Evolutionary conservation across 768 basidiomycete genomes (phyloP), one percentile per base, ranked within the genome.

Genomic region (Tulasnella sp.): DNA sequence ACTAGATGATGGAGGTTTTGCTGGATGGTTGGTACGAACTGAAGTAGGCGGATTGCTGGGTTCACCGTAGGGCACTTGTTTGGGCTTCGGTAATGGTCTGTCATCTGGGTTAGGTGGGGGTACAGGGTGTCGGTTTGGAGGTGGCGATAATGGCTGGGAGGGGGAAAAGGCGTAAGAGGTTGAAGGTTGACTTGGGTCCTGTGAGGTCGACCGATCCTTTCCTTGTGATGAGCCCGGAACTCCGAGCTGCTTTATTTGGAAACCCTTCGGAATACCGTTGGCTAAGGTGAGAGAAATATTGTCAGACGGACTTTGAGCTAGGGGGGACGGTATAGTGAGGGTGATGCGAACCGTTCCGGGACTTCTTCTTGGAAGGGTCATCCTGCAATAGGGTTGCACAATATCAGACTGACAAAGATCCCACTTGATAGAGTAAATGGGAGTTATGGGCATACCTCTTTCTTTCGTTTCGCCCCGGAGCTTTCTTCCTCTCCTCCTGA

Each of bases 81-180:
- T 27, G 4, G 58, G 58, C 19, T 24, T 34, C 21, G 58, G 58
- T 49, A 59, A 24, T 21, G 58, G 58, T 5, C 58, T 21, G 30
- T 59, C 58, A 34, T 59, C 58, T 10, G 58, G 58, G 45, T 59
- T 59, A 7, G 34, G 23, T 11, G 32, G 29, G 10, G 56, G 30
- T n/a, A 32, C 21, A 5, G 58, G 58, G 23, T 50, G 58, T n/a
- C 58, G 58, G 27, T 59, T 59, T 3, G 58, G 58, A 59, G 58
- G 58, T 19, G 58, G 58, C 24, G 58, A 59, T 3, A 51, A 3
- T 21, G 47, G 55, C 15, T 24, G 23, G 9, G 41, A 43, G 43
- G 55, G 44, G 10, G 9, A 24, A 1, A 43, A 43, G 44, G 55
- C 32, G 24, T 48, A 27, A 19, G n/a, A 19, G 7, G 45, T 19